Evolutionary conservation across 73 alveolate species (phyloP).

Genomic region (Paramecium bursaria): DNA sequence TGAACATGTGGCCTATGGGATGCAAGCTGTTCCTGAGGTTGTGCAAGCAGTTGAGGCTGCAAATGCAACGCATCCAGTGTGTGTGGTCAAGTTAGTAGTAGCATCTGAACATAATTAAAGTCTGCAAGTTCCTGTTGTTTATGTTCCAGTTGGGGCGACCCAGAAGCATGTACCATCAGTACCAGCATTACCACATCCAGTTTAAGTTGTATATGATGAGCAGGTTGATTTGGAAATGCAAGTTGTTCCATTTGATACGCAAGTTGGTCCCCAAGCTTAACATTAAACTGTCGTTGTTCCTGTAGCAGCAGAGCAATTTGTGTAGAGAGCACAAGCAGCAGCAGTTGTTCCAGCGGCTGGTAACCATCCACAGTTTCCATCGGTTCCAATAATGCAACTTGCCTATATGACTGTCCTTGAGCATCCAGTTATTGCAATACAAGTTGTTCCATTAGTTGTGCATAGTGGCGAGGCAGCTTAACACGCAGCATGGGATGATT

Average conservation of each 20-base stretch:
- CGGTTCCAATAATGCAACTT: constrained; percentile 31
- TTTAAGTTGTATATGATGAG: neutral
- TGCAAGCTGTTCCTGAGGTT: constrained; percentile 30
- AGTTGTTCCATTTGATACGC: constrained; percentile 22
- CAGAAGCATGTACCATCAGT: constrained; percentile 44
- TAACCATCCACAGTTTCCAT: constrained; percentile 55
- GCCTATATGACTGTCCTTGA: neutral
- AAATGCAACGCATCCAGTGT: constrained; percentile 26
- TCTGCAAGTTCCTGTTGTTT: neutral
- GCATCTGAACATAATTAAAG: constrained; percentile 31
- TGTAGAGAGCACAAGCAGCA: constrained; percentile 5
- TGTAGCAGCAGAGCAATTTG: constrained; percentile 8
- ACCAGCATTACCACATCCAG: constrained; percentile 4
- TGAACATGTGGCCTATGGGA: neutral
- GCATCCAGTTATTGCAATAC: constrained; percentile 35
- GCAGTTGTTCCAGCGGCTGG: constrained; percentile 29
- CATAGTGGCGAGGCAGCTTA: neutral
- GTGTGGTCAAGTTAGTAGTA: constrained; percentile 3
- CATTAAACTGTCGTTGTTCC: constrained; percentile 10
- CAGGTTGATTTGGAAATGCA: neutral
- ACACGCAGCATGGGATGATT: constrained; percentile 5
- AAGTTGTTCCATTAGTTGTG: constrained; percentile 25
- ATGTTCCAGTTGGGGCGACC: neutral
- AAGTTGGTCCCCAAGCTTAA: neutral
- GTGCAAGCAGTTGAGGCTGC: constrained; percentile 18